These are phyloP conservation scores for Chionographis japonica DNA, from an alignment of 106 monocot genomes.

Conservation along the genomic window DNA sequence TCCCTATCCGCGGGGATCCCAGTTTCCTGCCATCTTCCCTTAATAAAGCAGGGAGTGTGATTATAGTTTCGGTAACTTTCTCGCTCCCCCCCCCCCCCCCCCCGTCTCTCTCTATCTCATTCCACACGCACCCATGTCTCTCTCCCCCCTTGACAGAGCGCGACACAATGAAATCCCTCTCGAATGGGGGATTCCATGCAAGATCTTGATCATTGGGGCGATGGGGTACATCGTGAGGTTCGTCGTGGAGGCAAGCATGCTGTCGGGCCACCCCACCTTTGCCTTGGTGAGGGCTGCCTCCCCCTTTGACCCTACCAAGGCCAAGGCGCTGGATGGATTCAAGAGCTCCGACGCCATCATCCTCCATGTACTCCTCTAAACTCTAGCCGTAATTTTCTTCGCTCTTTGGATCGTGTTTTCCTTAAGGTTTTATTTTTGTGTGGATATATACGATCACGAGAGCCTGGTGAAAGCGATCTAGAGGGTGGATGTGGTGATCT, in stretches of 20 bases:
- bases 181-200: background rate
- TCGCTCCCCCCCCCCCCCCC: no score
- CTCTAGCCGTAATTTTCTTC: background rate
- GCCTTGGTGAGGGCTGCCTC: constrained; percentile 41
- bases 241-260: constrained; percentile 32
- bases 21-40: no score
- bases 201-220: constrained; percentile 52
- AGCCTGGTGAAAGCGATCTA: constrained; percentile 51
- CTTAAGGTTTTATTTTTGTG: background rate
- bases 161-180: no score
- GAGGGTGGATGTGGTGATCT: constrained; percentile 51
- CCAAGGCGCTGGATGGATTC: constrained; percentile 25
- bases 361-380: constrained; percentile 16
- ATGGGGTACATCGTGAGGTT: constrained; percentile 54
- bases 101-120: no score
- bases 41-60: no score
- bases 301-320: constrained; percentile 40
- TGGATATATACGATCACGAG: constrained; percentile 35
- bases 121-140: no score
- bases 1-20: no score
- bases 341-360: constrained; percentile 40
- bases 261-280: constrained; percentile 35
- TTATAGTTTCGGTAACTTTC: no score
- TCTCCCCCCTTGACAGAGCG: no score
- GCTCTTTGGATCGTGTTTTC: background rate